Evolutionary conservation across 2,329 filamentous ascomycete species (phyloP).

Genomic region (Diatrype stigma): DNA sequence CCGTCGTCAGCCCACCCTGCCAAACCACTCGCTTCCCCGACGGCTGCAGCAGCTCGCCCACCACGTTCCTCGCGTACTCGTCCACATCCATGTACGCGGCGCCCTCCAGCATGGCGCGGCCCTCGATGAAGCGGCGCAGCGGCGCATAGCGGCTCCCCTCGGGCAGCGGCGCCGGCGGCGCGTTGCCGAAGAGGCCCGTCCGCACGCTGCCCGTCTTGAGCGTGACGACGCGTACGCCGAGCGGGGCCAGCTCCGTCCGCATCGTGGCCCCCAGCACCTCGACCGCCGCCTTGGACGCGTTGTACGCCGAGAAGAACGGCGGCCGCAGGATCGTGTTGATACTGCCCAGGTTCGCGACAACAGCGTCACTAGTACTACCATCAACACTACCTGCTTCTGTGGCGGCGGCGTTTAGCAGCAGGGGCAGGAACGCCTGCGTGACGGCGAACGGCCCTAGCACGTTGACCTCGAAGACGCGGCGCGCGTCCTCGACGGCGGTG

Average conservation of each 20-base stretch:
- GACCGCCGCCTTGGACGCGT: conserved; percentile 24
- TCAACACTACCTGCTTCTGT: not conserved
- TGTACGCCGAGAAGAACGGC: conserved; percentile 18
- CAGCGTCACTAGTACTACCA: not conserved
- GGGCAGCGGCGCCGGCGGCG: conserved; percentile 14
- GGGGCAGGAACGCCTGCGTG: conserved; percentile 14
- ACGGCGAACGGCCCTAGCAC: conserved; percentile 15
- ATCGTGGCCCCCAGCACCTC: conserved; percentile 16
- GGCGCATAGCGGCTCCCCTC: conserved; percentile 18
- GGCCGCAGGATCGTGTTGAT: conserved; percentile 17
- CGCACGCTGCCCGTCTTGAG: conserved; percentile 19
- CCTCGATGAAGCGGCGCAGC: conserved; percentile 15
- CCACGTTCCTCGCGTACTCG: conserved; percentile 17
- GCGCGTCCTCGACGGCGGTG: conserved; percentile 10
- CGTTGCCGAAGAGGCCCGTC: conserved; percentile 17
- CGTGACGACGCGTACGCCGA: conserved; percentile 21
- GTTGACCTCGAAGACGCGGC: conserved; percentile 16
- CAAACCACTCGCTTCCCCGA: conserved; percentile 19
- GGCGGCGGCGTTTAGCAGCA: conserved; percentile 7
- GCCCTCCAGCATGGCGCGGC: conserved; percentile 13
- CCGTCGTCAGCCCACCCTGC: conserved; percentile 14
- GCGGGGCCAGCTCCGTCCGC: conserved; percentile 19
- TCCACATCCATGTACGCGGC: conserved; percentile 9
- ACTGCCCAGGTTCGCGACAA: conserved; percentile 21
- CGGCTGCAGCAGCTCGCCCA: conserved; percentile 11